phyloP scores from a whole-genome alignment of 176 grass and related monocot genomes.

The Cocos nucifera region DNA sequence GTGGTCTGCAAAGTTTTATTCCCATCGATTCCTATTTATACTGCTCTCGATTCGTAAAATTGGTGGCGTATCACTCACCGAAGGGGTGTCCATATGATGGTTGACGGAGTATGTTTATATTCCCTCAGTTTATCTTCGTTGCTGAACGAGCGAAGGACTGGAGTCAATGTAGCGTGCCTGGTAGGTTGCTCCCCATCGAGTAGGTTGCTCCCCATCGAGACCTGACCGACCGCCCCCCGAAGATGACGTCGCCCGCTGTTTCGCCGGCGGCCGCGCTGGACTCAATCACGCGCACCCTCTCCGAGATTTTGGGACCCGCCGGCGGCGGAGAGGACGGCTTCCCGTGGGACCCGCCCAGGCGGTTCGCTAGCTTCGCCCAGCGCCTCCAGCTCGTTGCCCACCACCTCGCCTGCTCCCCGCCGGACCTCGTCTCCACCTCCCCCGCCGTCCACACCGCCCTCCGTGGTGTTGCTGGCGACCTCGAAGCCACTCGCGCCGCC shows the following conservation, averaged over 20 bases:
- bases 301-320: slow-evolving; percentile 1
- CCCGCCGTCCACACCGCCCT: slow-evolving; percentile 8
- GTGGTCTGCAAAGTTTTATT: no score
- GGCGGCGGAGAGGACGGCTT: background rate
- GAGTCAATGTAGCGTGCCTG: no score
- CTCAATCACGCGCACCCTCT: background rate
- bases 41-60: no score
- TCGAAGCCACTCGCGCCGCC: background rate
- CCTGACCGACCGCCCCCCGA: background rate
- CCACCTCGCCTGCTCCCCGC: slow-evolving; percentile 1
- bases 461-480: background rate
- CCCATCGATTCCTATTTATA: no score
- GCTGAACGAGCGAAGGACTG: no score
- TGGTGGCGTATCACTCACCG: no score
- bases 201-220: no score
- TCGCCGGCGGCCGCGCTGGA: slow-evolving; percentile 5
- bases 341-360: background rate
- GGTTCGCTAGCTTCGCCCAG: background rate
- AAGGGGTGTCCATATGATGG: no score
- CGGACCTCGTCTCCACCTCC: slow-evolving; percentile 7
- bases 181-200: no score
- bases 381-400: slow-evolving; percentile 1
- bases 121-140: no score
- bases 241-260: slow-evolving; percentile 3
- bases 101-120: no score